phyloP scores from a whole-genome alignment of 805 yeast species.

The Grigorovia transvaalensis region DNA sequence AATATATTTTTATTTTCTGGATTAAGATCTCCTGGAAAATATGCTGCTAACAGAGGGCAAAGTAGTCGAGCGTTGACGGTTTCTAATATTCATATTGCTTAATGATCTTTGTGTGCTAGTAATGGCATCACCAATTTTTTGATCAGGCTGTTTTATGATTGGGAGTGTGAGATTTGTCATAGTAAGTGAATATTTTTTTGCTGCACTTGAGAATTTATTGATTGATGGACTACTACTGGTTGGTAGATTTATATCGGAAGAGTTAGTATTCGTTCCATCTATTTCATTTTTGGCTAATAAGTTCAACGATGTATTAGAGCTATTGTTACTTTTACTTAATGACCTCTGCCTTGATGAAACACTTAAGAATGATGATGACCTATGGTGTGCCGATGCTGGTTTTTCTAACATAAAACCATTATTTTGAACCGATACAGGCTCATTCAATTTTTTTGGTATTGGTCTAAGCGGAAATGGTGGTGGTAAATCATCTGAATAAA shows the following conservation, averaged over 20 bases:
- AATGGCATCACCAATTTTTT: neutral
- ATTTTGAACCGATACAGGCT: neutral
- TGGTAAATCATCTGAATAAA: constrained; percentile 44
- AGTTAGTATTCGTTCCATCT: constrained; percentile 2
- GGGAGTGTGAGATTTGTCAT: constrained; percentile 18
- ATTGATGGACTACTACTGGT: constrained; percentile 5
- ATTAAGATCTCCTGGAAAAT: constrained; percentile 1
- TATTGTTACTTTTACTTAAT: constrained; percentile 18
- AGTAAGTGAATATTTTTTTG: constrained; percentile 20
- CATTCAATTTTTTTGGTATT: constrained; percentile 20
- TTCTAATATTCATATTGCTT: neutral
- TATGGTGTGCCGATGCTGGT: constrained; percentile 22
- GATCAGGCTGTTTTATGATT: neutral
- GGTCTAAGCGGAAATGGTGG: constrained; percentile 32
- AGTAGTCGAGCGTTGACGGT: constrained; percentile 2
- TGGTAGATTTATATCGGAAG: constrained; percentile 4
- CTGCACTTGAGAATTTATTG: constrained; percentile 9
- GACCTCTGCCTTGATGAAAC: constrained; percentile 6
- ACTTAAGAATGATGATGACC: constrained; percentile 16
- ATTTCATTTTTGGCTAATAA: constrained; percentile 9
- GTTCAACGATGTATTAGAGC: constrained; percentile 18
- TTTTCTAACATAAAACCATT: constrained; percentile 11
- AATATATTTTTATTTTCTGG: neutral
- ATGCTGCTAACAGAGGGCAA: constrained; percentile 2
- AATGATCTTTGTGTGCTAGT: neutral